Percentiles rank a stretch among this genome's conserved stretches.
Conservation (phyloP, 352 stramenopile species). For the Pythium phragmiticola region DNA sequence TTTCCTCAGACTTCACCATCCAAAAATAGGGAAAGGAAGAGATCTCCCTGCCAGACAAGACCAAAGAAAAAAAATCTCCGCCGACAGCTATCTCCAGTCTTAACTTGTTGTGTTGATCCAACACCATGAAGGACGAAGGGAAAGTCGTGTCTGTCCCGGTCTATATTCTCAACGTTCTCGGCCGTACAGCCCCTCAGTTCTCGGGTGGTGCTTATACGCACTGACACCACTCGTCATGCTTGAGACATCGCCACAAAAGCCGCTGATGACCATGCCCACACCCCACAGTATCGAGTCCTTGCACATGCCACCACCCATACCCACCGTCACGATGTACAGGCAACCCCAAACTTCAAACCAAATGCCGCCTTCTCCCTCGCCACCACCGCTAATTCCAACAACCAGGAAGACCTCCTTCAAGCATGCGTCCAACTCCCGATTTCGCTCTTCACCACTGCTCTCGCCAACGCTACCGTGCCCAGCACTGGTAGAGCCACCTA, state of each 20-base stretch:
- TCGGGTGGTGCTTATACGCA: no score
- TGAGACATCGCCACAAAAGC: not conserved
- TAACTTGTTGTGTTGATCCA: no score
- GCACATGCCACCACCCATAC: not conserved
- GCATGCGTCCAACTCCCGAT: not conserved
- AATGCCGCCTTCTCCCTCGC: not conserved
- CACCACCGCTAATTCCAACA: not conserved
- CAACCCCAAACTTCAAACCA: constrained; percentile 30
- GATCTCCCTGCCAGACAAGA: no score
- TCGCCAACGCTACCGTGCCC: not conserved
- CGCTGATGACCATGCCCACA: not conserved
- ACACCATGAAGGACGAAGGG: no score
- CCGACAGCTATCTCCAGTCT: no score
- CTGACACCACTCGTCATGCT: not conserved
- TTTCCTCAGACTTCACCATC: no score
- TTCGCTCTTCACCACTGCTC: no score
- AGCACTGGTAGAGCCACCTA: not conserved
- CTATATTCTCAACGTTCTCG: no score
- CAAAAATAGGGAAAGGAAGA: no score
- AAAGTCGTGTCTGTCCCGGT: no score
- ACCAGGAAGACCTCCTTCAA: constrained; percentile 1
- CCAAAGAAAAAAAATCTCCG: no score
- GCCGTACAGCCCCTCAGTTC: no score
- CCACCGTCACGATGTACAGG: not conserved
- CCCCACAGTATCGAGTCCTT: not conserved